Evolutionary conservation across 495 filamentous ascomycete genomes (phyloP).

Genomic region (Aspergillus heteromorphus): DNA sequence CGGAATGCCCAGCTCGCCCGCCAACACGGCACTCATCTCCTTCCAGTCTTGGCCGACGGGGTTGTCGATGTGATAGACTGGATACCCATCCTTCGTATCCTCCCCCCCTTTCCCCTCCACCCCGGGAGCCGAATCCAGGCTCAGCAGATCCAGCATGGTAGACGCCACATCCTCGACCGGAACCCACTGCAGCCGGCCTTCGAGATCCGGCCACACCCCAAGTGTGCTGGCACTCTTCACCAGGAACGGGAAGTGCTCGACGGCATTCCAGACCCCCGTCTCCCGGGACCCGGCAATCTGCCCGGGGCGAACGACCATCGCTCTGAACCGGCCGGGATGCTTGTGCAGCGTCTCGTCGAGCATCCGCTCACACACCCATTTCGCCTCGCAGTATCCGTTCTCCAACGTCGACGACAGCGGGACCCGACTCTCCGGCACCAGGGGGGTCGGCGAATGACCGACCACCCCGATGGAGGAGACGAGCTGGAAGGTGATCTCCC

Average conservation of each 20-base stretch:
- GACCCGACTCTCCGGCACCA: not conserved
- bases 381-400: not conserved
- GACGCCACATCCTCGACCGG: slow-evolving; percentile 1
- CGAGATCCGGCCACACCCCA: not conserved
- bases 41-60: slow-evolving; percentile 45
- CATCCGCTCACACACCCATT: not conserved
- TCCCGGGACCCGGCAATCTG: not conserved
- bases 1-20: slow-evolving; percentile 35
- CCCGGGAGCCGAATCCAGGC: too few species aligned
- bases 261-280: not conserved
- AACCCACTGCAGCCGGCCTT: slow-evolving; percentile 5
- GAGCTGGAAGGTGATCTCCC: slow-evolving; percentile 42
- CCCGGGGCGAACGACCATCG: not conserved
- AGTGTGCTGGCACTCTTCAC: not conserved
- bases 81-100: not conserved
- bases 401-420: not conserved
- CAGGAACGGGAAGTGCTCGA: not conserved
- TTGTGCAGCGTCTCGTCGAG: not conserved
- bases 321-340: not conserved
- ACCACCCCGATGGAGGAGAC: slow-evolving; percentile 50
- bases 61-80: slow-evolving; percentile 53
- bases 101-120: too few species aligned
- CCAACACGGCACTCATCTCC: slow-evolving; percentile 34
- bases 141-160: not conserved
- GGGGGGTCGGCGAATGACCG: slow-evolving; percentile 19